Conservation (phyloP, 1,139 yeast genomes). For the Diutina pseudorugosa region DNA sequence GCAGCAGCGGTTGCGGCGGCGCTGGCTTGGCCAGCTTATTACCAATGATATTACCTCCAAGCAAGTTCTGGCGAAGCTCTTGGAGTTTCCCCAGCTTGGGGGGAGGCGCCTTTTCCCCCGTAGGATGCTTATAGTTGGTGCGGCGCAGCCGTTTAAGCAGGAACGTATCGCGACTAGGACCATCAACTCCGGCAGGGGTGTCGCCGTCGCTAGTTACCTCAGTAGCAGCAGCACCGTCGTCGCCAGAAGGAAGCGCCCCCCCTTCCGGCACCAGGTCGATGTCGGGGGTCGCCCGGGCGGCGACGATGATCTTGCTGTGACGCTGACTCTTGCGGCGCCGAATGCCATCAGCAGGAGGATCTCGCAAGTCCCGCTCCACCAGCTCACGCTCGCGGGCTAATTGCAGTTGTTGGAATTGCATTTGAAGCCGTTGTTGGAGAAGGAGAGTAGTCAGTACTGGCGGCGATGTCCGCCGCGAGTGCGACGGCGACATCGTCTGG, state of each 20-base stretch:
- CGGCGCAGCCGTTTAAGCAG: slow-evolving; percentile 26
- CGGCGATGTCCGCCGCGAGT: neutral
- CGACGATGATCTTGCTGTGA: neutral
- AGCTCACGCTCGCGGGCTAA: neutral
- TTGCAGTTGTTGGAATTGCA: slow-evolving; percentile 3
- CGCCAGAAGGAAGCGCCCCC: neutral
- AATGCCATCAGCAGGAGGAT: neutral
- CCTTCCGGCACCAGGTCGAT: neutral
- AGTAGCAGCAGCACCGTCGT: neutral
- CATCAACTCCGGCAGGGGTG: neutral
- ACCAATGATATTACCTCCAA: slow-evolving; percentile 5
- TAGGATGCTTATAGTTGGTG: slow-evolving; percentile 26
- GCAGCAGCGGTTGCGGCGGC: neutral
- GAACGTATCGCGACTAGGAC: neutral
- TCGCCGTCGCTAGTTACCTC: neutral
- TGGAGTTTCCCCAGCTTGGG: slow-evolving; percentile 19
- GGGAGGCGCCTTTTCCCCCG: slow-evolving; percentile 6
- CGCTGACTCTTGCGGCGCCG: neutral
- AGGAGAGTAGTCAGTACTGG: neutral
- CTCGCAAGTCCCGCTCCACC: neutral
- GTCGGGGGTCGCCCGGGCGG: neutral
- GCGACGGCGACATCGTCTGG: neutral
- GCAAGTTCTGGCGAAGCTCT: slow-evolving; percentile 19
- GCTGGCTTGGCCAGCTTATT: neutral
- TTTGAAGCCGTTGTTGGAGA: neutral